phyloP scores from a whole-genome alignment of 495 filamentous ascomycete genomes.

The Darksidea phi region DNA sequence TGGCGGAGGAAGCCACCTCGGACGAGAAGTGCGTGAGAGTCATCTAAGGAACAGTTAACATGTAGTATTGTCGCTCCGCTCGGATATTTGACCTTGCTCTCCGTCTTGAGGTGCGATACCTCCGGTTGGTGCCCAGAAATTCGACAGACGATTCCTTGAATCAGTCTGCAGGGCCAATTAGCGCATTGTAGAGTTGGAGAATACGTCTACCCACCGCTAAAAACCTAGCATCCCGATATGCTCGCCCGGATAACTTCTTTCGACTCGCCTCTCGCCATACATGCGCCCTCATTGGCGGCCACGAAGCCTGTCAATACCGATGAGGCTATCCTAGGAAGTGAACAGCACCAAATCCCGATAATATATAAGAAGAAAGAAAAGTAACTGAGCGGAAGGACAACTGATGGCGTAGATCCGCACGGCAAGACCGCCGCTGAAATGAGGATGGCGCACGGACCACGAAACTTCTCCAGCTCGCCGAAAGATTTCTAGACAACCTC shows the following conservation, averaged over 20 bases:
- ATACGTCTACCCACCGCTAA: slow-evolving; percentile 4
- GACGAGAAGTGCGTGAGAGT: slow-evolving; percentile 71
- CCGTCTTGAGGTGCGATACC: slow-evolving; percentile 61
- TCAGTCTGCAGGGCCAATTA: slow-evolving; percentile 48
- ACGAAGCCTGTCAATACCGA: not conserved
- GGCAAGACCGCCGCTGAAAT: not conserved
- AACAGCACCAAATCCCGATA: too few species aligned
- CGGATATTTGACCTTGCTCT: slow-evolving; percentile 41
- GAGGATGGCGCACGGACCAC: not conserved
- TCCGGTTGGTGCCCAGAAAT: slow-evolving; percentile 74
- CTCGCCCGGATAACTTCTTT: slow-evolving; percentile 3
- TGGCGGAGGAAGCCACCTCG: slow-evolving; percentile 76
- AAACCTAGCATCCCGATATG: slow-evolving; percentile 5
- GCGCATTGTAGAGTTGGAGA: not conserved
- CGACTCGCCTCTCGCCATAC: slow-evolving; percentile 7
- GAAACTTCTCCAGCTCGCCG: not conserved
- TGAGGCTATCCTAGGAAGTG: not conserved
- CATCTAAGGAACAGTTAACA: slow-evolving; percentile 40
- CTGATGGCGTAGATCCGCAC: too few species aligned
- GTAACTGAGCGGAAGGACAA: too few species aligned
- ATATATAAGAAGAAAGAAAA: too few species aligned
- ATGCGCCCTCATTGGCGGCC: slow-evolving; percentile 22
- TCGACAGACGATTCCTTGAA: slow-evolving; percentile 63
- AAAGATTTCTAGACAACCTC: slow-evolving; percentile 6
- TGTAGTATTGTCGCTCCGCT: not conserved